A percentile compares a stretch with the other conserved stretches of the same genome.
phyloP scores from a whole-genome alignment of 257 asterid genomes.

The Phtheirospermum japonicum region DNA sequence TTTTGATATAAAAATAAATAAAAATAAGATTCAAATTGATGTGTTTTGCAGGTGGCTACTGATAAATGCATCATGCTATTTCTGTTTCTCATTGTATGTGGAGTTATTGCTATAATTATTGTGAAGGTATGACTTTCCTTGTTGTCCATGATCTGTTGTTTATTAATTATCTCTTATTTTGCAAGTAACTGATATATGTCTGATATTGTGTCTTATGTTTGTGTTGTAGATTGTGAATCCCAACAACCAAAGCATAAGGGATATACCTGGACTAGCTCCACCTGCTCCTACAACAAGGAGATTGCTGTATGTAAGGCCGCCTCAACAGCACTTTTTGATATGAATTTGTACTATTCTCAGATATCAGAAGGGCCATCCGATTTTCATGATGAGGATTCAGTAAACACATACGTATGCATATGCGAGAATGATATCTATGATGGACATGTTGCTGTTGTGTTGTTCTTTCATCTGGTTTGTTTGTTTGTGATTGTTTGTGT shows the following conservation, averaged over 20 bases:
- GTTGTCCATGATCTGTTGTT: background rate
- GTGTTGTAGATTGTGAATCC: conserved; percentile 74
- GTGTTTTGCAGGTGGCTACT: conserved; percentile 75
- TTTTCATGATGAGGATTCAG: too few relatives aligned
- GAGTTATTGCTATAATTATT: conserved; percentile 79
- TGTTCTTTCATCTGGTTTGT: too few relatives aligned
- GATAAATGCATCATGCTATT: conserved; percentile 94
- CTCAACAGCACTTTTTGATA: background rate
- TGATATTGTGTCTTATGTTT: conserved; percentile 16
- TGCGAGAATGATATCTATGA: too few relatives aligned
- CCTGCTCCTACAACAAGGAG: conserved; percentile 92
- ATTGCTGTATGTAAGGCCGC: conserved; percentile 52
- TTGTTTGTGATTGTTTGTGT: too few relatives aligned
- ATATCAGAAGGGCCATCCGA: background rate
- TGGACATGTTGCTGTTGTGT: too few relatives aligned
- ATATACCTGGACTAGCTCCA: conserved; percentile 95
- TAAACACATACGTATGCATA: too few relatives aligned
- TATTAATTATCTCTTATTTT: background rate
- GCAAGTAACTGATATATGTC: background rate
- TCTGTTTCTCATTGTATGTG: conserved; percentile 80
- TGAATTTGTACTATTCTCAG: conserved; percentile 21
- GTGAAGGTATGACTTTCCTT: conserved; percentile 60
- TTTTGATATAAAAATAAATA: background rate
- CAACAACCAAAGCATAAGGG: conserved; percentile 73
- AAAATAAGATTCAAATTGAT: background rate